Conservation (phyloP, 2,329 filamentous ascomycete genomes). For the Nemania bipapillata region DNA sequence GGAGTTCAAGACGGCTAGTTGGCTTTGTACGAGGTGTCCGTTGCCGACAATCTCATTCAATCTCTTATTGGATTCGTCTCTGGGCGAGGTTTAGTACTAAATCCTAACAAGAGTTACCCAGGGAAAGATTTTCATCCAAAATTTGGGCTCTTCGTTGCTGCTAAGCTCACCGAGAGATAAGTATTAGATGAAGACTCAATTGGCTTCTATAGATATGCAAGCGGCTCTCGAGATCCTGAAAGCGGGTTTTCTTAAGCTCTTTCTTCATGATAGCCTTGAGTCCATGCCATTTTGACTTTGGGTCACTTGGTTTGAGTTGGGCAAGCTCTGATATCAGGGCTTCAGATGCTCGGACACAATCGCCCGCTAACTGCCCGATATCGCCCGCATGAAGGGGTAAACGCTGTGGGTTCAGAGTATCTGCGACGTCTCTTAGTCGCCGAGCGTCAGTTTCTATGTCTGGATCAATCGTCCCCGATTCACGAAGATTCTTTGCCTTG, state of each 20-base stretch:
- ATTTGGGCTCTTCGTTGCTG: neutral
- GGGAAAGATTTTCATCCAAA: too few species aligned
- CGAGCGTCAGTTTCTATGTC: neutral
- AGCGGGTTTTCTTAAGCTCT: neutral
- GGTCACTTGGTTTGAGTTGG: constrained; percentile 36
- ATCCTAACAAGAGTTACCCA: neutral
- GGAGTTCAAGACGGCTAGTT: neutral
- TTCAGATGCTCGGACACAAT: constrained; percentile 20
- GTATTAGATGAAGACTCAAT: neutral
- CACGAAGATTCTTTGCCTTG: constrained; percentile 4
- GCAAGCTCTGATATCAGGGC: constrained; percentile 39
- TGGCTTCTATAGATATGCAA: neutral
- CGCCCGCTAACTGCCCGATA: neutral
- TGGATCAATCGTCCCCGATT: neutral
- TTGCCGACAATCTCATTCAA: neutral
- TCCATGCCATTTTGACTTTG: constrained; percentile 32
- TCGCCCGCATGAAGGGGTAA: neutral
- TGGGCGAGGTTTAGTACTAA: neutral
- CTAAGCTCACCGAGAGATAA: constrained; percentile 16
- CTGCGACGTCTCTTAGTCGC: neutral
- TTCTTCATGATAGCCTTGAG: constrained; percentile 23
- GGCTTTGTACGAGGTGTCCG: neutral
- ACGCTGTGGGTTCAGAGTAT: neutral
- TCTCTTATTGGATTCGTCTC: constrained; percentile 3
- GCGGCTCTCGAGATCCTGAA: constrained; percentile 1